Evolutionary conservation across 2,329 filamentous ascomycete genomes (phyloP).

Genomic region (Aspergillus sp.): DNA sequence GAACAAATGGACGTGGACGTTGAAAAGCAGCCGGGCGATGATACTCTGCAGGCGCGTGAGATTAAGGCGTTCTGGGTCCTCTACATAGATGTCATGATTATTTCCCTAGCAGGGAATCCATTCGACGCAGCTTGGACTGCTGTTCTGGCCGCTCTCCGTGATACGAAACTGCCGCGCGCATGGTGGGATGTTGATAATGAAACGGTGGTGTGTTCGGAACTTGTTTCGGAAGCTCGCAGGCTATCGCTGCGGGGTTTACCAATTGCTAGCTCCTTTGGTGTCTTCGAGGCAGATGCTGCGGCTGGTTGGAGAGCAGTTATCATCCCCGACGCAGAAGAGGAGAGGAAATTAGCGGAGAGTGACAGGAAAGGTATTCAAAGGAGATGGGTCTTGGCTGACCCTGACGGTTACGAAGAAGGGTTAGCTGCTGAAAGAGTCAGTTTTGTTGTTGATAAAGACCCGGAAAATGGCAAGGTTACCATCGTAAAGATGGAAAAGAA

Average conservation of each 20-base stretch:
- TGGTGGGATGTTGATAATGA: conserved; percentile 83
- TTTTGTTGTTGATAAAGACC: conserved; percentile 67
- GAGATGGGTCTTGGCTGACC: conserved; percentile 79
- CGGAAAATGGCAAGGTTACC: conserved; percentile 49
- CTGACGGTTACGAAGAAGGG: conserved; percentile 84
- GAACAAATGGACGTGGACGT: conserved; percentile 52
- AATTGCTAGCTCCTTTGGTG: conserved; percentile 72
- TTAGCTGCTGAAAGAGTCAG: conserved; percentile 82
- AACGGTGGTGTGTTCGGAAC: conserved; percentile 71
- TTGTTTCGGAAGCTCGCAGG: conserved; percentile 52
- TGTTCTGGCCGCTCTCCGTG: conserved; percentile 73
- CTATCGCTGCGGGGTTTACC: conserved; percentile 67
- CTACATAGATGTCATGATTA: conserved; percentile 92
- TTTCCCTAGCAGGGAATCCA: conserved; percentile 87
- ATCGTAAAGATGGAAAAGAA: conserved; percentile 77
- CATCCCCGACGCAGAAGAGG: conserved; percentile 34
- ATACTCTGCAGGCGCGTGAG: conserved; percentile 38
- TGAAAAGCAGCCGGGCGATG: conserved; percentile 31
- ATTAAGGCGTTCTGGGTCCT: conserved; percentile 91
- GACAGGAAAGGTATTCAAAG: conserved; percentile 34
- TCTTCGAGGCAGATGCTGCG: conserved; percentile 65
- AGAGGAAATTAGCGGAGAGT: conserved; percentile 46
- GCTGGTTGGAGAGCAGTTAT: conserved; percentile 40
- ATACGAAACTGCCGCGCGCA: conserved; percentile 75
- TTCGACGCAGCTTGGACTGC: conserved; percentile 91